These are phyloP conservation scores for Prosopis cineraria DNA, from an alignment of 306 rosid species.

Conservation along the genomic window DNA sequence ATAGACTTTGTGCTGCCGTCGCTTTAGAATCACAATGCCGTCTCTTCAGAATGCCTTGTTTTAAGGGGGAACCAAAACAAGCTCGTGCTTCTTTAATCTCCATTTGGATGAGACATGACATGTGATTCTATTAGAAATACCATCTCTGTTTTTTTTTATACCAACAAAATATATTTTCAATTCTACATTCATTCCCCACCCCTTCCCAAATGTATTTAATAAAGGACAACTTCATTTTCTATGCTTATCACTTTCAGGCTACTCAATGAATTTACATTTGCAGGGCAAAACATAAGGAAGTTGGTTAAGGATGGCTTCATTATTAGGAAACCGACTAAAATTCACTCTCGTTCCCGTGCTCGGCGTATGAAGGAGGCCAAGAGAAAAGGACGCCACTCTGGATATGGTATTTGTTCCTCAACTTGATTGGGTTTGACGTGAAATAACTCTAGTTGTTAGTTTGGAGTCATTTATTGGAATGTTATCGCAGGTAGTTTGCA, in stretches of 20 bases:
- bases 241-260: background rate
- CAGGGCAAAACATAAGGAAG: slow-evolving; percentile 95
- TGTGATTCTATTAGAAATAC: background rate
- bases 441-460: background rate
- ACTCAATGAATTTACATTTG: slow-evolving; percentile 11
- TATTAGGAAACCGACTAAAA: slow-evolving; percentile 96
- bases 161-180: background rate
- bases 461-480: background rate
- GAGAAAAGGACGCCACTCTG: slow-evolving; percentile 95
- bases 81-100: background rate
- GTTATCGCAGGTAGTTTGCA: background rate
- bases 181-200: background rate
- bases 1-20: background rate
- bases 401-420: slow-evolving; percentile 62
- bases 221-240: background rate
- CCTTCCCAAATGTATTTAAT: background rate
- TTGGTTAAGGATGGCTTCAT: slow-evolving; percentile 96
- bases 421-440: background rate
- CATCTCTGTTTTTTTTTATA: background rate
- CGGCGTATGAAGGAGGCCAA: slow-evolving; percentile 94
- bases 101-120: background rate
- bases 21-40: background rate
- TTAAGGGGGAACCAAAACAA: too few species aligned
- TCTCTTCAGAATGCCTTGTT: background rate
- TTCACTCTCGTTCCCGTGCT: slow-evolving; percentile 95